Conservation (phyloP, 208 protist species). For the Crithidia acanthocephali region DNA sequence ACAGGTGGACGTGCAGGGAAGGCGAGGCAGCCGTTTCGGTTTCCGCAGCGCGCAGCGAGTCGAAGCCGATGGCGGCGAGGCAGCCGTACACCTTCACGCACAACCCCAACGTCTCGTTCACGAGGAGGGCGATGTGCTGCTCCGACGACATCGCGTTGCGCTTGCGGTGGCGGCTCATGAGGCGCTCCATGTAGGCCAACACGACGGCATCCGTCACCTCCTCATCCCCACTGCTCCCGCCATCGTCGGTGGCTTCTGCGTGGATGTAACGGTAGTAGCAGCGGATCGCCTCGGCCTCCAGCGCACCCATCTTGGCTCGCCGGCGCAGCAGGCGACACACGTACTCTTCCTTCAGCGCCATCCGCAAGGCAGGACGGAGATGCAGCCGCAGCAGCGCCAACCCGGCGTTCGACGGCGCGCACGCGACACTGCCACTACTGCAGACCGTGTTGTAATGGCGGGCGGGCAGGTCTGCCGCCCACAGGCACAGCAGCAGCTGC, state of each 20-base stretch:
- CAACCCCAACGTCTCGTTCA: slow-evolving; percentile 50
- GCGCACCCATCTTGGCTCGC: slow-evolving; percentile 21
- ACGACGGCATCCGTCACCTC: slow-evolving; percentile 15
- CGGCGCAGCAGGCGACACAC: slow-evolving; percentile 40
- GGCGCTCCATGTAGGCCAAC: slow-evolving; percentile 29
- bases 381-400: slow-evolving; percentile 40
- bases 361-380: slow-evolving; percentile 27
- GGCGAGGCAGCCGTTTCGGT: slow-evolving; percentile 9
- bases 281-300: slow-evolving; percentile 34
- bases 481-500: slow-evolving; percentile 43
- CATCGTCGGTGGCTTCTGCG: not conserved
- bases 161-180: slow-evolving; percentile 11
- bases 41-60: slow-evolving; percentile 31
- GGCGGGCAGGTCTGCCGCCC: slow-evolving; percentile 27
- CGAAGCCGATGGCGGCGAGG: slow-evolving; percentile 55
- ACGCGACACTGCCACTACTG: not conserved
- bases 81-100: slow-evolving; percentile 73
- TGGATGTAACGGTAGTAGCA: slow-evolving; percentile 39
- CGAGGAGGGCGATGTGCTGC: slow-evolving; percentile 31
- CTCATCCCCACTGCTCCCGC: not conserved
- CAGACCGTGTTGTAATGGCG: not conserved
- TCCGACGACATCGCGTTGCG: slow-evolving; percentile 12
- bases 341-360: slow-evolving; percentile 39
- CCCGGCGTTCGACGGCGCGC: slow-evolving; percentile 7
- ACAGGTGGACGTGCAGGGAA: slow-evolving; percentile 38